Percentiles rank a stretch among this genome's conserved stretches.
These are phyloP conservation scores for Zymoseptoria pseudotritici DNA, from an alignment of 2,329 filamentous ascomycete species.

Conservation along the genomic window DNA sequence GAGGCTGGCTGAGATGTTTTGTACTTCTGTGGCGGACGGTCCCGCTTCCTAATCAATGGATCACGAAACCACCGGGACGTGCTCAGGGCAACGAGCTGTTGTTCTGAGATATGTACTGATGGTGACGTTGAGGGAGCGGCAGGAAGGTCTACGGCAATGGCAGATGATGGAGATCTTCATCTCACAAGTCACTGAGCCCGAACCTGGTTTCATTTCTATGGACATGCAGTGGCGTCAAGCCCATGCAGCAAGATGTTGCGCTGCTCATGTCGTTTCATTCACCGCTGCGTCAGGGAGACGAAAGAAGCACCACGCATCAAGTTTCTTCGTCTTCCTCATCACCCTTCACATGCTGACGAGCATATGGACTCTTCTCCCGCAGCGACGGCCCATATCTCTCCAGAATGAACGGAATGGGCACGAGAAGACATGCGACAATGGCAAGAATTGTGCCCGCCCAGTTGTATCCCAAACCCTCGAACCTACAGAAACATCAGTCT, in stretches of 20 bases:
- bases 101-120: background rate
- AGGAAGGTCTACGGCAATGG: background rate
- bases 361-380: slow-evolving; percentile 34
- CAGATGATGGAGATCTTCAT: background rate
- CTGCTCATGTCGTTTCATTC: no score
- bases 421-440: slow-evolving; percentile 26
- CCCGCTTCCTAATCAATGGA: background rate
- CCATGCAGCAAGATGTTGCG: no score
- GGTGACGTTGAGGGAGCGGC: background rate
- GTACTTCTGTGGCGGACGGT: background rate
- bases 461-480: slow-evolving; percentile 32
- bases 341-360: slow-evolving; percentile 32
- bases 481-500: slow-evolving; percentile 12
- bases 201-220: no score
- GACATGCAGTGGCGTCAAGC: no score
- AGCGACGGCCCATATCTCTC: slow-evolving; percentile 29
- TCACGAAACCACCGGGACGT: background rate
- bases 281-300: no score
- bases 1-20: background rate
- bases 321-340: slow-evolving; percentile 12
- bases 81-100: background rate
- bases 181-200: background rate
- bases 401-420: slow-evolving; percentile 23
- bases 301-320: background rate
- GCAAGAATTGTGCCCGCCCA: slow-evolving; percentile 34